Evolutionary conservation across 106 monocot genomes (phyloP).

Genomic region (Alisma plantagoaquatica): DNA sequence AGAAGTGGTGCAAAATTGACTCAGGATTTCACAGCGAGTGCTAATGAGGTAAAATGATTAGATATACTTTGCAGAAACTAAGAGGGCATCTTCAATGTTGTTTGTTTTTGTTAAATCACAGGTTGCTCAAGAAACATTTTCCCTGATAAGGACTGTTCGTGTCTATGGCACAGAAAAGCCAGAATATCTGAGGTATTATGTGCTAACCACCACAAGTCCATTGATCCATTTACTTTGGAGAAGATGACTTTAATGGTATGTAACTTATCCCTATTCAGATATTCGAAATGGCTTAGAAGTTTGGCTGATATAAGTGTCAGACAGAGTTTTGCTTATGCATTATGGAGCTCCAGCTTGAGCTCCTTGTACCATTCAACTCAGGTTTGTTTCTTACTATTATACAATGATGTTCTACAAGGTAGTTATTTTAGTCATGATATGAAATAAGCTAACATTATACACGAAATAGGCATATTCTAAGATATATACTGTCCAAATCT

Average conservation of each 20-base stretch:
- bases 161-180: conserved; percentile 90
- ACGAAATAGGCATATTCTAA: no score
- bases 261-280: conserved; percentile 34
- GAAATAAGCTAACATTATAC: no score
- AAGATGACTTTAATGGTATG: no score
- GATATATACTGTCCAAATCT: no score
- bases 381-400: conserved; percentile 26
- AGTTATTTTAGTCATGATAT: no score
- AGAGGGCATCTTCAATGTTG: no score
- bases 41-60: conserved; percentile 87
- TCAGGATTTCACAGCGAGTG: conserved; percentile 76
- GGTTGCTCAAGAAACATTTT: conserved; percentile 91
- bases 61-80: no score
- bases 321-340: conserved; percentile 79
- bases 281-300: conserved; percentile 52
- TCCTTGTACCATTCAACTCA: conserved; percentile 89
- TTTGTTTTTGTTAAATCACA: no score
- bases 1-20: conserved; percentile 70
- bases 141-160: conserved; percentile 69
- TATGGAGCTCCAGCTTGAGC: conserved; percentile 71
- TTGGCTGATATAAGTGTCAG: conserved; percentile 63
- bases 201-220: background rate
- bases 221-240: background rate
- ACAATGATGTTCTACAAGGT: conserved; percentile 1
- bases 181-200: conserved; percentile 57